A percentile compares a stretch with the other conserved stretches of the same genome.
These are phyloP conservation scores for Kalmusia sp. DNA, from an alignment of 2,329 filamentous ascomycete species.

Conservation along the genomic window DNA sequence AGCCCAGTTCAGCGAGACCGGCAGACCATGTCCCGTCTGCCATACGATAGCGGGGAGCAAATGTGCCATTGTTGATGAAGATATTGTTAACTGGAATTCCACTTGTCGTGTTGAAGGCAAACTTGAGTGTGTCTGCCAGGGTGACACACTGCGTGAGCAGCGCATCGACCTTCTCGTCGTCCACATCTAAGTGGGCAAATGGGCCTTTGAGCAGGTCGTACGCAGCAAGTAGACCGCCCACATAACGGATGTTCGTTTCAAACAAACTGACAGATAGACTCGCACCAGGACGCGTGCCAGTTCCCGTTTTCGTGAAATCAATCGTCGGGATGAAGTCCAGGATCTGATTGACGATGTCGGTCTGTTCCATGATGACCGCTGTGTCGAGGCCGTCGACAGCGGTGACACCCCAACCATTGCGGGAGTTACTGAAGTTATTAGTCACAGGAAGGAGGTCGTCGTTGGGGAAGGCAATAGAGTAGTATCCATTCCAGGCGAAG, in stretches of 20 bases:
- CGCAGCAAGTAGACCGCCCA: conserved; percentile 33
- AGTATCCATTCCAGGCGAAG: conserved; percentile 45
- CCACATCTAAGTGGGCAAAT: conserved; percentile 55
- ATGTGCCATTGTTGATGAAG: conserved; percentile 61
- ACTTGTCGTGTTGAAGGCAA: conserved; percentile 75
- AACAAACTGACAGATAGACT: conserved; percentile 45
- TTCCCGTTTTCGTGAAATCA: conserved; percentile 55
- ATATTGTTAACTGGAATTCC: conserved; percentile 75
- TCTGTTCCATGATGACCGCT: conserved; percentile 65
- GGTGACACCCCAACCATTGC: conserved; percentile 55
- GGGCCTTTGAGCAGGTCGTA: conserved; percentile 65
- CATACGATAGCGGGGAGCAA: conserved; percentile 49
- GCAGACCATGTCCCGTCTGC: conserved; percentile 56
- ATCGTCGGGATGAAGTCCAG: conserved; percentile 59
- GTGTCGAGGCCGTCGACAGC: conserved; percentile 64
- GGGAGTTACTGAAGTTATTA: conserved; percentile 30
- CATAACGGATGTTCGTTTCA: conserved; percentile 38
- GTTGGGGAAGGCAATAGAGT: conserved; percentile 38
- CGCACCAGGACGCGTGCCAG: conserved; percentile 5
- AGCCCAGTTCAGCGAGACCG: conserved; percentile 75
- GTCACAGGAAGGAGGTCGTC: conserved; percentile 39
- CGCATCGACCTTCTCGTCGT: conserved; percentile 56
- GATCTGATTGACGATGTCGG: conserved; percentile 62
- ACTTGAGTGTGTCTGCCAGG: conserved; percentile 73
- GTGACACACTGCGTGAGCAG: conserved; percentile 70